Percentiles rank a stretch among this genome's conserved stretches.
These are phyloP conservation scores for Sungouiella blattae DNA, from an alignment of 805 yeast genomes.

Conservation along the genomic window DNA sequence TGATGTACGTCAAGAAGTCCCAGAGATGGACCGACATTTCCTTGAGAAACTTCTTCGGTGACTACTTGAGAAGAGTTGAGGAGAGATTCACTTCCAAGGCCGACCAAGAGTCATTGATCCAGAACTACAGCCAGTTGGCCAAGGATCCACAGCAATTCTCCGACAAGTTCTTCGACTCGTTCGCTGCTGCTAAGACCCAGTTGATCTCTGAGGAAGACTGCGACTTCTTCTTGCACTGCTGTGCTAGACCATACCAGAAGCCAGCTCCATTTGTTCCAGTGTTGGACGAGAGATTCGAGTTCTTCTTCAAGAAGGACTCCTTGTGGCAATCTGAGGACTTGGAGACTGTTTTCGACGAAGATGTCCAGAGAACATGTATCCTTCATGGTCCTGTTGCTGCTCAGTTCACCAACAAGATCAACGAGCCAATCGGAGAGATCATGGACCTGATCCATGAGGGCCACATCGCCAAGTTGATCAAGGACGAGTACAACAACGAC, in stretches of 20 bases:
- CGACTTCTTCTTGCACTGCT: conserved; percentile 83
- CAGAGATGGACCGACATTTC: conserved; percentile 84
- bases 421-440: conserved; percentile 91
- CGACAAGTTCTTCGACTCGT: conserved; percentile 58
- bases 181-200: conserved; percentile 75
- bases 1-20: conserved; percentile 78
- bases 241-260: conserved; percentile 82
- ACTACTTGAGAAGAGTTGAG: conserved; percentile 88
- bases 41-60: conserved; percentile 82
- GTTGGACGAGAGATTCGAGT: conserved; percentile 89
- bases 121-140: conserved; percentile 65
- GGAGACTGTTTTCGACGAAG: conserved; percentile 93
- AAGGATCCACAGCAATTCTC: conserved; percentile 57
- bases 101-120: conserved; percentile 63
- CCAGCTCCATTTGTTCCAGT: conserved; percentile 98
- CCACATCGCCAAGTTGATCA: conserved; percentile 67
- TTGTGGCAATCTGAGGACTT: conserved; percentile 98
- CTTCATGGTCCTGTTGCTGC: conserved; percentile 99
- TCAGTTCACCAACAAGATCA: conserved; percentile 76
- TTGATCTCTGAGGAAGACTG: conserved; percentile 92
- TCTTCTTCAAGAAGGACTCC: conserved; percentile 97
- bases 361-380: conserved; percentile 98
- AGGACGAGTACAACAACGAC: conserved; percentile 70
- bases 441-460: conserved; percentile 88
- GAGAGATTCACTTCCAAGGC: conserved; percentile 77